Evolutionary conservation across 805 yeast genomes (phyloP), one percentile per base, ranked within the genome.

Genomic region (Kodamaea sagamina): DNA sequence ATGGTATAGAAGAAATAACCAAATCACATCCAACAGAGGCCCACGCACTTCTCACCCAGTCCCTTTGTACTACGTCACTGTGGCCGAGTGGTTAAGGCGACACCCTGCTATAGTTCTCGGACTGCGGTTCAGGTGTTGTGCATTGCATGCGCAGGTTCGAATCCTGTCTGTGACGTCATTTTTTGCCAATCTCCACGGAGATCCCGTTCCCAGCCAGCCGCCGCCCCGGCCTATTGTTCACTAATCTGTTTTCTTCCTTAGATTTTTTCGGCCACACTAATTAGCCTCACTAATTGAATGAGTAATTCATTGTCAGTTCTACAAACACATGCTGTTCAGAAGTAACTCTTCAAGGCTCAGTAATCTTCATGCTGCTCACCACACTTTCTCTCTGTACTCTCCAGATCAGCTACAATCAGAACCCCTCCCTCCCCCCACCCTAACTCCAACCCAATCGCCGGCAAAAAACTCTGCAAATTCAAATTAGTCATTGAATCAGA

Each of bases 61-160:
- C 13, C 34, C 11, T 29, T n/a, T 15, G 11, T 7, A 11, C 13
- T 18, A 19, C 10, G 53, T 50, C 41, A 53, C 63, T 56, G 64
- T 59, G 64, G 64, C 63, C 64, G 64, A 59, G 64, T 59, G 64
- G 64, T 59, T 59, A 59, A 59, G 64, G 64, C 64, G 64, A 59
- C 63, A 48, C 64, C 52, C 54, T 48, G 52, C 54, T 49, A 48
- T 53, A 48, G 38, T 43, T 28, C 9, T n/a, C 17, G 24, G 36
- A n/a, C 59, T 44, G 53, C 50, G 44, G 53, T 42, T 47, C 25
- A 50, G 53, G 53, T 39, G 53, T 50, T 50, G 53, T 65, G 70
- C 53, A 57, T 58, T 69, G 62, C 75, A 70, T 67, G 65, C 75
- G 75, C 75, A 71, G 74, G 75, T 71, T 71, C 75, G 75, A 71